Conservation (phyloP, 1,139 yeast genomes). For the Diutina pseudorugosa region DNA sequence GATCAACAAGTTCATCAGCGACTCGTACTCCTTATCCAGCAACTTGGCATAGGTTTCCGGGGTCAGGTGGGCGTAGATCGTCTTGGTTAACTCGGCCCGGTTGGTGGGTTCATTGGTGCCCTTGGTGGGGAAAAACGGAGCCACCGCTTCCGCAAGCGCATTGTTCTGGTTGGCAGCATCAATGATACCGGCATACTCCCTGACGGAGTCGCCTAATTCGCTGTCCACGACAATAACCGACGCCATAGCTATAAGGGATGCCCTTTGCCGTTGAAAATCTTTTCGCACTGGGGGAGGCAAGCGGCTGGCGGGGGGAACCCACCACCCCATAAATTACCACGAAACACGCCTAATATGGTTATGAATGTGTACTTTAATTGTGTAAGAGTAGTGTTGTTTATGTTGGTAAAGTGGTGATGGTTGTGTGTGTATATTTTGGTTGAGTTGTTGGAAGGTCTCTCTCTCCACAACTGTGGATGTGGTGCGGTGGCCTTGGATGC, state of each 20-base stretch:
- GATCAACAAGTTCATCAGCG: constrained; percentile 30
- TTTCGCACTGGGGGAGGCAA: not conserved
- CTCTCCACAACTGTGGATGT: too few relatives aligned
- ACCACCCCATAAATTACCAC: not conserved
- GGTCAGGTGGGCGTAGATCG: constrained; percentile 18
- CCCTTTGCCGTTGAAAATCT: not conserved
- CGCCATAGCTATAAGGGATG: constrained; percentile 16
- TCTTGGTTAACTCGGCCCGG: constrained; percentile 16
- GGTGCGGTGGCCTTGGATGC: too few relatives aligned
- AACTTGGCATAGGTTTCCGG: constrained; percentile 14
- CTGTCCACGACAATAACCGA: constrained; percentile 37
- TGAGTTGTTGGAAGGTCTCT: too few relatives aligned
- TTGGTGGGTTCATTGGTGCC: constrained; percentile 32
- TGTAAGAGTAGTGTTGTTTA: too few relatives aligned
- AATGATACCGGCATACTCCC: constrained; percentile 28
- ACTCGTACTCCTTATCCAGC: constrained; percentile 12
- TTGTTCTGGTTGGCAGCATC: constrained; percentile 20
- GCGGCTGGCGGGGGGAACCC: not conserved
- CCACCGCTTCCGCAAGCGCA: constrained; percentile 19
- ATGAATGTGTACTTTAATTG: too few relatives aligned
- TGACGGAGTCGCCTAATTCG: constrained; percentile 30
- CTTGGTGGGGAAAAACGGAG: constrained; percentile 13
- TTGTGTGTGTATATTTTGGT: too few relatives aligned
- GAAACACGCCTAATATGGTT: too few relatives aligned
- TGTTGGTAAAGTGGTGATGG: too few relatives aligned